Evolutionary conservation across 1,284 basidiomycete species (phyloP).

Genomic region (Irpex sp.): DNA sequence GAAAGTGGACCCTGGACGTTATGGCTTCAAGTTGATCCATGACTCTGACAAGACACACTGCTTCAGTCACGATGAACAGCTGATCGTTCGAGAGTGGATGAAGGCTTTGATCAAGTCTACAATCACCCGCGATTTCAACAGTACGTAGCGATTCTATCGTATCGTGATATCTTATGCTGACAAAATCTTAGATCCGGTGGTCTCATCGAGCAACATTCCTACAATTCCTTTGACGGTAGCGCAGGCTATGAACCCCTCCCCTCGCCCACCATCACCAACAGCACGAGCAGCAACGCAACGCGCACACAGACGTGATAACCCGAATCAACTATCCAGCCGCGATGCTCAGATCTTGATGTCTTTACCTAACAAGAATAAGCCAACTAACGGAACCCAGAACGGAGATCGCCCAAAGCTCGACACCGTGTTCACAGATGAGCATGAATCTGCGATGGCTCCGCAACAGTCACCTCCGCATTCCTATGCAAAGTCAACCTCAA

Average conservation of each 20-base stretch:
- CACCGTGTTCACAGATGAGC: constrained; percentile 51
- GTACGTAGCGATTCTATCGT: constrained; percentile 40
- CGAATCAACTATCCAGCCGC: constrained; percentile 84
- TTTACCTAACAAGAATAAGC: constrained; percentile 36
- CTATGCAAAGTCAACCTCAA: constrained; percentile 8
- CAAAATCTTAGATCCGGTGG: constrained; percentile 70
- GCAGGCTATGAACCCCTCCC: constrained; percentile 93
- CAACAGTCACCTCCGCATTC: constrained; percentile 14
- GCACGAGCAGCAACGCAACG: constrained; percentile 88
- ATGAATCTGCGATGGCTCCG: constrained; percentile 23
- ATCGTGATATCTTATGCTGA: constrained; percentile 6
- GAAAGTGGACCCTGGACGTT: constrained; percentile 87
- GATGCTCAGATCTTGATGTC: constrained; percentile 85
- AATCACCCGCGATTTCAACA: constrained; percentile 88
- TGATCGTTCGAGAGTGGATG: constrained; percentile 93
- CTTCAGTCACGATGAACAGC: constrained; percentile 90
- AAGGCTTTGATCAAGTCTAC: constrained; percentile 99
- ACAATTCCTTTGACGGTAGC: constrained; percentile 95
- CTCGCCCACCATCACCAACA: constrained; percentile 90
- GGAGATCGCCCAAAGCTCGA: constrained; percentile 45
- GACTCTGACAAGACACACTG: constrained; percentile 85
- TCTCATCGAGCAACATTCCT: constrained; percentile 96
- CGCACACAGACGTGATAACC: constrained; percentile 83
- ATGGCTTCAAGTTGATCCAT: constrained; percentile 95
- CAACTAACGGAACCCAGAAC: constrained; percentile 31